Percentiles rank a stretch among this genome's conserved stretches.
Conservation (phyloP, 306 rosid species). For the Cucurbita pepo region DNA sequence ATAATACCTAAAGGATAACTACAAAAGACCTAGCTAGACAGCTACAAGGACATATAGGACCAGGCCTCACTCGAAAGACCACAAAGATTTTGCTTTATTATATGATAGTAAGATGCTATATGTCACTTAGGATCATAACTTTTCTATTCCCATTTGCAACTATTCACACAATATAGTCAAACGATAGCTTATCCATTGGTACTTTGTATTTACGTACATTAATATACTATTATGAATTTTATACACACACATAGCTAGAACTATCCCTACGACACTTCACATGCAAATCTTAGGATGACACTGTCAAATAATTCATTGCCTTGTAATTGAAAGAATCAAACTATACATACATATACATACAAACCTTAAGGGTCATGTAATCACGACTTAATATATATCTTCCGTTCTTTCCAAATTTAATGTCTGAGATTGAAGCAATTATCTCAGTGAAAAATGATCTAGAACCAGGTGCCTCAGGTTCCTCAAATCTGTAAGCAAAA, state of each 20-base stretch:
- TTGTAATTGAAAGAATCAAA: neutral
- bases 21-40: too few species aligned
- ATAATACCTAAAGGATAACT: too few species aligned
- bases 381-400: conserved; percentile 94
- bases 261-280: neutral
- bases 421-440: conserved; percentile 93
- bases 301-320: neutral
- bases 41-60: too few species aligned
- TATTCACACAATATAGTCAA: neutral
- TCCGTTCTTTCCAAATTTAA: conserved; percentile 86
- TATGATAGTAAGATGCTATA: neutral
- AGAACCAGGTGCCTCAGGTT: conserved; percentile 88
- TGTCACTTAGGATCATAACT: neutral
- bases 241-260: neutral
- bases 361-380: conserved; percentile 97
- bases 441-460: conserved; percentile 95
- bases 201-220: neutral
- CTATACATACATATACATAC: conserved; percentile 4
- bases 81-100: neutral
- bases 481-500: conserved; percentile 71
- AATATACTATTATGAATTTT: neutral
- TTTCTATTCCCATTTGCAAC: neutral
- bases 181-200: neutral
- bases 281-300: neutral
- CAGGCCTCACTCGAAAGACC: too few species aligned